Conservation (phyloP, 2,329 filamentous ascomycete genomes). For the Triangularia verruculosa region DNA sequence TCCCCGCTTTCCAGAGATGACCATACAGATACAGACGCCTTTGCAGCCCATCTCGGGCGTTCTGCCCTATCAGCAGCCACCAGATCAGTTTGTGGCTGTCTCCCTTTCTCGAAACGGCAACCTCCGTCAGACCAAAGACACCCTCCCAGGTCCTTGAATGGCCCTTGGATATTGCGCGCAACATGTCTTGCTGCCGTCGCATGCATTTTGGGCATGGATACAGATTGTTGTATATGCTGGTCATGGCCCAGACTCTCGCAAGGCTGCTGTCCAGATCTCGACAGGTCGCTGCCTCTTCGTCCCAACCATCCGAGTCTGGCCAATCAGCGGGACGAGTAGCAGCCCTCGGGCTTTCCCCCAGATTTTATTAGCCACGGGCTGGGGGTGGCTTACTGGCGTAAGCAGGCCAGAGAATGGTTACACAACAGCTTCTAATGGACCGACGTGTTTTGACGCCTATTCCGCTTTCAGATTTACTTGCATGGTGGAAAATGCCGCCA, state of each 20-base stretch:
- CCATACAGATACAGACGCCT: neutral
- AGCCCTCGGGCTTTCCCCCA: neutral
- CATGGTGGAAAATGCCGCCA: neutral
- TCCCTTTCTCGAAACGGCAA: neutral
- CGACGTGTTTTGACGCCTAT: neutral
- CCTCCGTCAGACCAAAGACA: neutral
- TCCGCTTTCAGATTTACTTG: slow-evolving; percentile 3
- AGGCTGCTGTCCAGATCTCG: neutral
- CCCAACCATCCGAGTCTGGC: neutral
- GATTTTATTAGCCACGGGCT: neutral
- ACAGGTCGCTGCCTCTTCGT: neutral
- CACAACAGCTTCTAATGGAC: neutral
- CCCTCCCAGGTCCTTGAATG: neutral
- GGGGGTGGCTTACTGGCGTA: neutral
- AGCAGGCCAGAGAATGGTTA: neutral
- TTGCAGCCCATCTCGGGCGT: neutral
- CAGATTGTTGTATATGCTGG: neutral
- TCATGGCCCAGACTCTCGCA: neutral
- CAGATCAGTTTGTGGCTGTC: neutral
- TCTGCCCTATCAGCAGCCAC: neutral
- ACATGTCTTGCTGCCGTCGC: neutral
- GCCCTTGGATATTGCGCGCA: neutral
- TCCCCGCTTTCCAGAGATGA: neutral
- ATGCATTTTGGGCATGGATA: neutral
- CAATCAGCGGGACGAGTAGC: neutral